phyloP scores from a whole-genome alignment of 768 basidiomycete genomes.

The Calvatia gigantea region DNA sequence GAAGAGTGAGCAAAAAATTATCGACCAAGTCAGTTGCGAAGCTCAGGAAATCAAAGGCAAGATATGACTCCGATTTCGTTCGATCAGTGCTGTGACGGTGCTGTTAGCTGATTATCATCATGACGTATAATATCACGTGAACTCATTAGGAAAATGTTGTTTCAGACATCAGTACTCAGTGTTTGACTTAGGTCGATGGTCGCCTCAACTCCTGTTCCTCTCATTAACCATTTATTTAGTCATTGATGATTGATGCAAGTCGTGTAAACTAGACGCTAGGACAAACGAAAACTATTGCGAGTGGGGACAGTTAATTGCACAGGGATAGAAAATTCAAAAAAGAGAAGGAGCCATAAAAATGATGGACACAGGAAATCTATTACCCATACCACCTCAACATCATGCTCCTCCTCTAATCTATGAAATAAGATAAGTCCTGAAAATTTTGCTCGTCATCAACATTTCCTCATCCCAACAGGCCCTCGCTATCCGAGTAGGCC shows the following conservation, averaged over 20 bases:
- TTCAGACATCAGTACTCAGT: no score
- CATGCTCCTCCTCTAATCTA: not conserved
- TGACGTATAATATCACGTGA: no score
- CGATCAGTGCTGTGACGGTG: no score
- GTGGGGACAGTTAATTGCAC: constrained; percentile 2
- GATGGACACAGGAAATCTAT: not conserved
- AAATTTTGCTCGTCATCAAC: not conserved
- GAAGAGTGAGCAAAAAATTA: no score
- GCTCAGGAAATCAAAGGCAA: no score
- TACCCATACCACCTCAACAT: not conserved
- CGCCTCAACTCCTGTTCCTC: not conserved
- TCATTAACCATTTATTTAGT: constrained; percentile 2
- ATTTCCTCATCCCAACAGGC: constrained; percentile 33
- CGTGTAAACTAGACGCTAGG: not conserved
- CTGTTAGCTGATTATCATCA: no score
- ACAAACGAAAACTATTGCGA: constrained; percentile 3
- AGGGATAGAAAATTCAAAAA: not conserved
- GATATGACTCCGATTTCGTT: no score
- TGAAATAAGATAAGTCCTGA: not conserved
- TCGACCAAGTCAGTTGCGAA: no score
- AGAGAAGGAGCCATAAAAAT: not conserved
- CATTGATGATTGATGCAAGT: not conserved
- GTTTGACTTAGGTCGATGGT: no score
- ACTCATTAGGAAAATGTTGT: no score
- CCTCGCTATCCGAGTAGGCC: constrained; percentile 56